Base-by-base conservation (phyloP, 768 basidiomycete species). In the Exidia glandulosa region DNA sequence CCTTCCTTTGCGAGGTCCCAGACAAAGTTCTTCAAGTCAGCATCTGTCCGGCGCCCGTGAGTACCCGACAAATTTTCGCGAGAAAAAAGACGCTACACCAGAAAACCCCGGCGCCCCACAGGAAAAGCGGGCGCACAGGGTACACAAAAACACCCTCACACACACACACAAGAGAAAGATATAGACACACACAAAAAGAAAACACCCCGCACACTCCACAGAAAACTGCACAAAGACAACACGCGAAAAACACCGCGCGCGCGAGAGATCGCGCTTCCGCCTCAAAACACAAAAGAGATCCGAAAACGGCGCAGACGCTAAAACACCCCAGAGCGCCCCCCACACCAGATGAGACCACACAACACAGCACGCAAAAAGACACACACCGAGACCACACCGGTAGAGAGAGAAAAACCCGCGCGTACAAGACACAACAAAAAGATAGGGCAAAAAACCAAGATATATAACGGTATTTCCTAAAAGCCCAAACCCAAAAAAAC, bases 271-370 rank as follows among this genome's bases (percentile, higher is more conserved):
- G 9, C 94, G 93, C n/a, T 79, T 78, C 66, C 90, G 93, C 2
- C 94, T 96, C 75, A 95, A 94, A 48, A 94, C 79, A 94, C 93
- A 96, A 50, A 94, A 75, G 65, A 94, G 79, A 71, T 96, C 93
- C 14, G 91, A 86, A 65, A 91, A 88, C 23, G 90, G 89, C 1
- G 91, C 88, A 67, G 85, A 96, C 25, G 82, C 81, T 61, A 86
- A 76, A 2, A 84, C 83, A 34, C 93, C 87, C 65, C 87, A 86
- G 68, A 93, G 82, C 12, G 92, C 94, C 5, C 88, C 80, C 81
- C 84, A 60, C 27, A 56, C 61, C 37, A 47, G 6, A n/a, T 58
- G 30, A 63, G 37, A 62, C 60, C 50, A 32, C 32, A 47, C 36
- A 29, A 30, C 27, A 41, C 29, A 19, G 3, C 23, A 36, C 54